These are phyloP conservation scores for Hyaloperonospora brassicae DNA, from an alignment of 352 stramenopile genomes.

Conservation along the genomic window DNA sequence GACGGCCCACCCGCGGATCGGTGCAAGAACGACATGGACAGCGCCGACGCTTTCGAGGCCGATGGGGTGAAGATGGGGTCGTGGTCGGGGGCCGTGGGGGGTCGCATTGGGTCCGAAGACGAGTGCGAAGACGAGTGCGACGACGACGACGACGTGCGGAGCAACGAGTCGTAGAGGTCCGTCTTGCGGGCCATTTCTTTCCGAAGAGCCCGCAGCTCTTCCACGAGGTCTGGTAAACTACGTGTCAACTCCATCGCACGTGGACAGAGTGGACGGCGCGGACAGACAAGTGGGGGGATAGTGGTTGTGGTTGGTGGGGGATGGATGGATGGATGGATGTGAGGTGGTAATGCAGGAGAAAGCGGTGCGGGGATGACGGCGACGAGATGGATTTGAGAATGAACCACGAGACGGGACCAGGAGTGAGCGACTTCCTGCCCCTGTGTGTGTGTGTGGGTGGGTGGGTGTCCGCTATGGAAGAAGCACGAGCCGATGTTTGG, in stretches of 20 bases:
- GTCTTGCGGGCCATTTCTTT: slow-evolving; percentile 63
- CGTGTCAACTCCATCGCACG: slow-evolving; percentile 37
- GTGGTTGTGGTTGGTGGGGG: too few species aligned
- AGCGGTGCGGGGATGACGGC: too few species aligned
- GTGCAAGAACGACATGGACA: too few species aligned
- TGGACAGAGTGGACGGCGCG: too few species aligned
- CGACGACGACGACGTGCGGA: slow-evolving; percentile 5
- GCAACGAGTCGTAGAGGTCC: slow-evolving; percentile 56
- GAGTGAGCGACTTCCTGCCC: too few species aligned
- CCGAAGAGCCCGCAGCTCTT: slow-evolving; percentile 51
- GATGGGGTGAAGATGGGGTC: slow-evolving; percentile 42
- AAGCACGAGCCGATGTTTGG: too few species aligned
- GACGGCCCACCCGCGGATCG: slow-evolving; percentile 13
- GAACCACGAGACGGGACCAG: too few species aligned
- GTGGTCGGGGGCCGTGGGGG: slow-evolving; percentile 40
- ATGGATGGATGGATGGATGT: too few species aligned
- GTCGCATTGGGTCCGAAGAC: not conserved
- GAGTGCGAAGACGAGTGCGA: not conserved
- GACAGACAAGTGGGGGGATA: too few species aligned
- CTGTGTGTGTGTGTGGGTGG: not conserved
- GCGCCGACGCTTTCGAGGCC: not conserved
- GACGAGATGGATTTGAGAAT: too few species aligned
- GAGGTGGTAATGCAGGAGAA: too few species aligned
- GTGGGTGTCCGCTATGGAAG: not conserved
- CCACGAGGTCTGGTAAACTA: slow-evolving; percentile 55